Evolutionary conservation across 1,284 basidiomycete genomes (phyloP).

Genomic region (Cryptococcus floricola): DNA sequence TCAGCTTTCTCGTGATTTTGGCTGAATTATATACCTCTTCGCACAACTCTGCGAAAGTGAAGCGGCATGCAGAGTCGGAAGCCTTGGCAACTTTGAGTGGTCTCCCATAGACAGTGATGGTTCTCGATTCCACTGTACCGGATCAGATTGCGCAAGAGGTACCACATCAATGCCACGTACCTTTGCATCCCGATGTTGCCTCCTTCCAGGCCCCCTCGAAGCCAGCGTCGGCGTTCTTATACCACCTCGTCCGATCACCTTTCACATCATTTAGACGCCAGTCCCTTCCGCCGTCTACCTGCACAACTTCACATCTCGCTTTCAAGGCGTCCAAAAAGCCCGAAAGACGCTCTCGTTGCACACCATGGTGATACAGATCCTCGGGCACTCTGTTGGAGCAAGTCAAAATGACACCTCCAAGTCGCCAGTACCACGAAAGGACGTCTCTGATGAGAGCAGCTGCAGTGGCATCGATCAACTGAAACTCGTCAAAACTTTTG

Average conservation of each 20-base stretch:
- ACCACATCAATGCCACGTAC: conserved; percentile 13
- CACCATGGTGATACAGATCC: conserved; percentile 66
- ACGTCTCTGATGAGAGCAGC: conserved; percentile 66
- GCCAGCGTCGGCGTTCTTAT: conserved; percentile 20
- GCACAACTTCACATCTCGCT: conserved; percentile 59
- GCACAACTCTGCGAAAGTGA: conserved; percentile 62
- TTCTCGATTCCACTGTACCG: conserved; percentile 23
- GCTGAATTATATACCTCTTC: conserved; percentile 52
- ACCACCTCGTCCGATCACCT: conserved; percentile 31
- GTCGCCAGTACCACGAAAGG: conserved; percentile 68
- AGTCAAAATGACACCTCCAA: conserved; percentile 64
- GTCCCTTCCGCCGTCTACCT: conserved; percentile 55
- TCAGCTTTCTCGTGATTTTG: background rate
- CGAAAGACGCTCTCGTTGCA: conserved; percentile 61
- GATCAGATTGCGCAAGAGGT: background rate
- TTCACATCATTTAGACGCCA: conserved; percentile 42
- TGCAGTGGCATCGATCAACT: conserved; percentile 66
- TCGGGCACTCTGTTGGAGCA: conserved; percentile 62
- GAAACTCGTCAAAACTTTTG: conserved; percentile 62
- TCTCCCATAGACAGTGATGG: conserved; percentile 55
- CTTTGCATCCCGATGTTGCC: conserved; percentile 21
- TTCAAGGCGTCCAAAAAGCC: conserved; percentile 64
- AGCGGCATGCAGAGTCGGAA: conserved; percentile 52
- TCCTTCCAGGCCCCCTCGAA: conserved; percentile 44
- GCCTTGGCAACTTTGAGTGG: conserved; percentile 55